phyloP scores from a whole-genome alignment of 192 early-diverging fungal species.

The Obelidium mucronatum region DNA sequence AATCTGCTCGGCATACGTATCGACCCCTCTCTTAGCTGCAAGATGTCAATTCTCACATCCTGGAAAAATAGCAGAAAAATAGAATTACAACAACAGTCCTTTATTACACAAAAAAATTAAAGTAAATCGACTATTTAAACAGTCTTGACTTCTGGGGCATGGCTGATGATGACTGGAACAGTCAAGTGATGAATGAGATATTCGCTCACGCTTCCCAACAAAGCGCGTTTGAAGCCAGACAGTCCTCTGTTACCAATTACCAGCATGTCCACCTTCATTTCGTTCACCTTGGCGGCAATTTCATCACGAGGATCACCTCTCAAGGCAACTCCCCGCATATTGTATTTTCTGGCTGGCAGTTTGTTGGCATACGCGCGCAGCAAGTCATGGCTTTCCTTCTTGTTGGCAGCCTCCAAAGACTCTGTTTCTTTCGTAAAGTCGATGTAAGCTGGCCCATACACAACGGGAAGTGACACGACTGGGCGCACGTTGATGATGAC shows the following conservation, averaged over 20 bases:
- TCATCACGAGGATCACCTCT: conserved; percentile 68
- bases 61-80: too few species aligned
- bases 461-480: not conserved
- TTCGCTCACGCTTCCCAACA: conserved; percentile 52
- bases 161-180: conserved; percentile 33
- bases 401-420: conserved; percentile 15
- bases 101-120: too few species aligned
- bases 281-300: conserved; percentile 61
- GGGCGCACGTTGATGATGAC: conserved; percentile 44
- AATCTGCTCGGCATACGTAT: too few species aligned
- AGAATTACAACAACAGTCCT: too few species aligned
- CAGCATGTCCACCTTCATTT: conserved; percentile 62
- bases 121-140: too few species aligned
- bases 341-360: conserved; percentile 19
- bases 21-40: too few species aligned
- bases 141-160: not conserved
- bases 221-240: conserved; percentile 56
- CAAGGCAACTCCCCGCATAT: conserved; percentile 28
- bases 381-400: conserved; percentile 3
- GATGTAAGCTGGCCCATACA: conserved; percentile 14
- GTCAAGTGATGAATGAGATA: conserved; percentile 48
- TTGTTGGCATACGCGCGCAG: conserved; percentile 21
- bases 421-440: conserved; percentile 21
- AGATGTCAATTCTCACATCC: too few species aligned
- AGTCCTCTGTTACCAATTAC: conserved; percentile 68